Base-by-base conservation (phyloP, 2,329 filamentous ascomycete genomes). In the Myriosclerotinia duriaeana region DNA sequence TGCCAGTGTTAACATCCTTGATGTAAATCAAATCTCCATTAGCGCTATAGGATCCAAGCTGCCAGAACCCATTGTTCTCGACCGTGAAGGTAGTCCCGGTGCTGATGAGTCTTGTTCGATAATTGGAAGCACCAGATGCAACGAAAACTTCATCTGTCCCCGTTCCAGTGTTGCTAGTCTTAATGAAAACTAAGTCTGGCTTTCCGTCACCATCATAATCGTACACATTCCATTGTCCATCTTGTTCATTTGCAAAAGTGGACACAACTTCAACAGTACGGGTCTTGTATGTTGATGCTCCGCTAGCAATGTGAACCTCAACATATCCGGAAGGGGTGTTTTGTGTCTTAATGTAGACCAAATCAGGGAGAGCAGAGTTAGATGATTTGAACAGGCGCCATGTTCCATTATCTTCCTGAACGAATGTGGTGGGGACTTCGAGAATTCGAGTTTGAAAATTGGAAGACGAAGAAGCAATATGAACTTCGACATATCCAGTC, bases 141-240 rank as follows among this genome's bases (percentile, higher is more conserved):
- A 67, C 60, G 44, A 44, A 48, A 14, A 67, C 22, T 44, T 62
- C 64, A n/a, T 40, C 26, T 9, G 53, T 60, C 4, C 50, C 62
- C 0, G 61, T 65, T 20, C 62, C 62, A 1, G 66, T 65, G 14
- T 65, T 65, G 14, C 36, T 26, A 34, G 66, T 67, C 15, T 67
- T 67, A 17, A 67, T 55, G 40, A 54, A 67, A 1, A 67, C 55
- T 6, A 67, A 30, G 46, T 67, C 66, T 15, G 50, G 54, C 7
- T 26, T 48, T 40, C 66, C 66, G 55, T 67, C 66, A 2, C 48
- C 55, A 34, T 60, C 46, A 44, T 53, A 67, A 36, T 67, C 66
- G 15, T 59, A 59, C 3, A 67, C 34, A 9, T 58, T 65, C 66
- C 66, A 67, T 44, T 53, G 38, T 14, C 66, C 66, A 38, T 67